Evolutionary conservation across 2,329 filamentous ascomycete species (phyloP).

Genomic region (Aschersonia sp.): DNA sequence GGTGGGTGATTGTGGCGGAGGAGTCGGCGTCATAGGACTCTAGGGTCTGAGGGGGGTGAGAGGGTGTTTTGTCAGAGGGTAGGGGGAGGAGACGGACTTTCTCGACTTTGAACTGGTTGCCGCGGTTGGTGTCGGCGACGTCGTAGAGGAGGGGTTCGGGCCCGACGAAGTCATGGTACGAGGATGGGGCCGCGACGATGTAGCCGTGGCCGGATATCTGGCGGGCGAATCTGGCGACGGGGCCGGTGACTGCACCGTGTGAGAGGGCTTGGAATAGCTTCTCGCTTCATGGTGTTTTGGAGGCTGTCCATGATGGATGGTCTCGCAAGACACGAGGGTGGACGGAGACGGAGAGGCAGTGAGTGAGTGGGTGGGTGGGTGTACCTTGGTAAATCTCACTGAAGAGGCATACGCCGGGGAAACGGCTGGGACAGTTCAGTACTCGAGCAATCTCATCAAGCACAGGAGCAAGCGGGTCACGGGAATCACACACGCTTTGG

Average conservation of each 20-base stretch:
- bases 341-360: too few species aligned
- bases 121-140: slow-evolving; percentile 71
- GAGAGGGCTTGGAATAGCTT: too few species aligned
- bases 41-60: slow-evolving; percentile 41
- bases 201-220: slow-evolving; percentile 90
- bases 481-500: slow-evolving; percentile 50
- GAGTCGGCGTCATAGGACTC: slow-evolving; percentile 77
- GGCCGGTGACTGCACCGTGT: slow-evolving; percentile 57
- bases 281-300: not conserved
- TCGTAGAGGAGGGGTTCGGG: slow-evolving; percentile 78
- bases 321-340: too few species aligned
- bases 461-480: not conserved
- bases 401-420: slow-evolving; percentile 79
- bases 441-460: not conserved
- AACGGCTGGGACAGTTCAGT: slow-evolving; percentile 31
- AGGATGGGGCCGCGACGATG: slow-evolving; percentile 81
- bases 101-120: slow-evolving; percentile 73
- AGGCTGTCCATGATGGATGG: too few species aligned
- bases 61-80: not conserved
- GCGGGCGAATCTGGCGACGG: slow-evolving; percentile 75
- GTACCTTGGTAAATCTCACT: slow-evolving; percentile 92
- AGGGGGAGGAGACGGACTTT: slow-evolving; percentile 36
- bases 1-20: slow-evolving; percentile 49
- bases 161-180: slow-evolving; percentile 85
- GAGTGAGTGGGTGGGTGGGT: not conserved